phyloP scores from a whole-genome alignment of 2,329 filamentous ascomycete species.

The Paecilomyces dactylethromorphus region DNA sequence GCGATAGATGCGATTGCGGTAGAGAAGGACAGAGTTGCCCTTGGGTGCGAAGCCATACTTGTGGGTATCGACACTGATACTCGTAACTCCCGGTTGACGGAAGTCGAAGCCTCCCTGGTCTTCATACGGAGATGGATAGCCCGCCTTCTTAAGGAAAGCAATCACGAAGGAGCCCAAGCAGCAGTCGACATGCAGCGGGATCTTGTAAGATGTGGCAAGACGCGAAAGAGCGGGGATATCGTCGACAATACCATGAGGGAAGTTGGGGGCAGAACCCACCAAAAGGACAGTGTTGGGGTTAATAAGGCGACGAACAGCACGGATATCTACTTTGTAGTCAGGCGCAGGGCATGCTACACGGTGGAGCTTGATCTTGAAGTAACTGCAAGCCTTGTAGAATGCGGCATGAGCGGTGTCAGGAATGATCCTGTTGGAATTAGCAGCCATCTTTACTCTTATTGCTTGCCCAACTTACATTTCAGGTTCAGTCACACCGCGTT shows the following conservation, averaged over 20 bases:
- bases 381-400: constrained; percentile 89
- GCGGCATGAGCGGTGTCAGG: constrained; percentile 93
- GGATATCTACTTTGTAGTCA: constrained; percentile 73
- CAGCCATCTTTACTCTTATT: neutral
- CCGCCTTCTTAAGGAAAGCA: constrained; percentile 85
- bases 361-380: constrained; percentile 95
- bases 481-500: constrained; percentile 82
- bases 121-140: constrained; percentile 56
- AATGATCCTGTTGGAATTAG: constrained; percentile 60
- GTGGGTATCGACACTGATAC: constrained; percentile 94
- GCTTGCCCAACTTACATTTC: constrained; percentile 64
- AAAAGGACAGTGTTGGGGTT: constrained; percentile 92
- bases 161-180: constrained; percentile 94
- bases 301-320: constrained; percentile 72
- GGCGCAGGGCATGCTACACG: constrained; percentile 81
- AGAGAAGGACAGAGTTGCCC: constrained; percentile 88
- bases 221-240: constrained; percentile 81
- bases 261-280: constrained; percentile 93
- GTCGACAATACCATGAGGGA: constrained; percentile 96
- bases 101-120: constrained; percentile 88
- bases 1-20: constrained; percentile 71
- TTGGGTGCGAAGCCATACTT: constrained; percentile 99
- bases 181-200: constrained; percentile 94
- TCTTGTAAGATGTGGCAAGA: constrained; percentile 68
- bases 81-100: constrained; percentile 85